These are phyloP conservation scores for Aotearoamyces nothofagi DNA, from an alignment of 2,329 filamentous ascomycete species.

Conservation along the genomic window DNA sequence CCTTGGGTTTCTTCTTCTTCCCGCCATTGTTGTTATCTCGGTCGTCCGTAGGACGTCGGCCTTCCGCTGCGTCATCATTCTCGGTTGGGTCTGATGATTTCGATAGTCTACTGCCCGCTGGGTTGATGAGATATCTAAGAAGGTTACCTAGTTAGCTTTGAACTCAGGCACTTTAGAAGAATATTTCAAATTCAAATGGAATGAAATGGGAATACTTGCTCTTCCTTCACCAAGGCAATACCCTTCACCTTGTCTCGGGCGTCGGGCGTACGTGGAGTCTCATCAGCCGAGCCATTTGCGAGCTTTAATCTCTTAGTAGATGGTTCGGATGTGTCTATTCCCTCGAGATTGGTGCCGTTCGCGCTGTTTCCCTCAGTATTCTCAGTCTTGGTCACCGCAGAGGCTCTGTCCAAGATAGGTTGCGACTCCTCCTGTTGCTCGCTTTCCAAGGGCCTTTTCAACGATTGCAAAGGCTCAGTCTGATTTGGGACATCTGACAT, in stretches of 20 bases:
- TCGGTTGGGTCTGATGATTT: constrained; percentile 14
- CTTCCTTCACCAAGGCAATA: constrained; percentile 17
- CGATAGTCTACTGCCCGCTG: constrained; percentile 4
- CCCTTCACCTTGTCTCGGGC: constrained; percentile 15
- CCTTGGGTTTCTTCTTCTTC: constrained; percentile 46
- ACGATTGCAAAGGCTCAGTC: constrained; percentile 11
- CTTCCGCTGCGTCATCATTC: constrained; percentile 42
- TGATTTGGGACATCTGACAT: constrained; percentile 11
- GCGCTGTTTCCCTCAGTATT: constrained; percentile 13
- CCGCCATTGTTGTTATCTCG: constrained; percentile 18
- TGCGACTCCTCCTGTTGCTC: constrained; percentile 9
- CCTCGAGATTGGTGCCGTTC: constrained; percentile 11
- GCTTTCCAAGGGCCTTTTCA: constrained; percentile 13
- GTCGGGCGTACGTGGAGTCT: constrained; percentile 6
- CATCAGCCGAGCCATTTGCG: constrained; percentile 16
- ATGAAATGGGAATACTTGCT: constrained; percentile 11
- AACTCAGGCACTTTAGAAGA: too few relatives aligned
- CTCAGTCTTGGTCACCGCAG: constrained; percentile 16
- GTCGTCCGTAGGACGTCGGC: constrained; percentile 28
- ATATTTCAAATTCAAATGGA: neutral
- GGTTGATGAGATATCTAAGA: constrained; percentile 16
- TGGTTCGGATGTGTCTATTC: constrained; percentile 22
- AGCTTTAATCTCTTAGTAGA: constrained; percentile 45
- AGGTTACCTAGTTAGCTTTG: too few relatives aligned
- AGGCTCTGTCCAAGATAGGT: constrained; percentile 13